Base-by-base conservation (phyloP, 2,329 filamentous ascomycete species). In the Paecilomyces sp. region DNA sequence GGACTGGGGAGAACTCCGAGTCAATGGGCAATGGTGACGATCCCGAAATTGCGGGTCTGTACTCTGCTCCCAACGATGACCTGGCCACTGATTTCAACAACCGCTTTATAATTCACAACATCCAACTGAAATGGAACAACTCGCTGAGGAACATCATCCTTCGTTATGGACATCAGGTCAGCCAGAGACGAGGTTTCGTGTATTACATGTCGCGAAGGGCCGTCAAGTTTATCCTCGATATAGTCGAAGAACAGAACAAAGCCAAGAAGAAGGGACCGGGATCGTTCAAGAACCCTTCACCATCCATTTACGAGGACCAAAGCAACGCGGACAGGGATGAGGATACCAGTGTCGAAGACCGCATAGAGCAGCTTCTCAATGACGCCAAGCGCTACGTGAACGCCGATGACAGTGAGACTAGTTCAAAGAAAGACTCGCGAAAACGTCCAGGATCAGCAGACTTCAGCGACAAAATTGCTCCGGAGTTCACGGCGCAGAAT, bases 101-200 rank as follows among this genome's bases (percentile, higher is more conserved):
- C 70, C 89, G 94, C 1, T 99, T 99, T 78, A 93, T 97, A 67
- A 89, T 99, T 57, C 94, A 99, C 79, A 99, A 99, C 68, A 85
- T 95, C 71, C 94, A 99, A 70, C 80, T 99, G 60, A 99, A 99
- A 75, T 99, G 94, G 94, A 97, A 96, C 78, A 99, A 99, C 68
- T 85, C 92, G 11, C 78, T 99, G 41, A 87, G 94, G 61, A 97
- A 99, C 70, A 97, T 97, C 68, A 94, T 99, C 56, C 83, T 99
- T 50, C 90, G 94, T 25, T 99, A 99, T 73, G 95, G 94, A 63
- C 94, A 99, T 71, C 94, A 99, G 79, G 94, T 96, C 68, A 92
- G 92, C 71, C 95, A 99, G 75, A 85, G 94, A 57, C 87, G 94
- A 66, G 95, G 94, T 57, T 97, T 99, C 70, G 88, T 99, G 31